Base-by-base conservation (phyloP, 139 green algal genomes). In the Chlorella sp. region DNA sequence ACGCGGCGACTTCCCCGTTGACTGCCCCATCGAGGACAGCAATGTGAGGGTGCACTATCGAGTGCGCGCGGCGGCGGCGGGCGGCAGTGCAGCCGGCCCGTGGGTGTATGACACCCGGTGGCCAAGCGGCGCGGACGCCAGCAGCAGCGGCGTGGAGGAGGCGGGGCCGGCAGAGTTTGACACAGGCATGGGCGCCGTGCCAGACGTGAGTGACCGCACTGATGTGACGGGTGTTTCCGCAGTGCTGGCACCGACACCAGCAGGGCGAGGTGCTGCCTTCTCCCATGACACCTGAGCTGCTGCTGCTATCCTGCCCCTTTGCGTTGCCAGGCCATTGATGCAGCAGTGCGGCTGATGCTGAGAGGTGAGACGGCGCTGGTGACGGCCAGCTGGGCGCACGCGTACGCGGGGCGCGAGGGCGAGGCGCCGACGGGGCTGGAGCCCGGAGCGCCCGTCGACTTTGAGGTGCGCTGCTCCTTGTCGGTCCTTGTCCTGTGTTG, bases 11-110 rank as follows among this genome's bases (percentile, higher is more conserved):
- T 97, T 97, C 70, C 92, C 92, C 36, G 74, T 90, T 6, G 92
- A 95, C 81, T 95, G 90, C 83, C 91, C 92, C 21, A 56, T 97
- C 41, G 63, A 96, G 25, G 92, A 97, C 86, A 93, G 84, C 41
- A 71, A 63, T 17, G 86, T 95, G 33, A 40, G 66, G 15, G 45
- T 93, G 41, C 89, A 92, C 74, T 92, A 83, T 76, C 19, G 31
- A 29, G 60, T 42, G 46, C 41, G 19, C 38, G 56, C 72, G 25
- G 25, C 40, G 5, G 41, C 17, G 2, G 27, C 17, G 36, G 35
- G 38, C 5, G 48, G 21, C 21, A 72, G 8, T 27, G 50, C 14
- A 17, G 3, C 15, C 17, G 42, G 23, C 36, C 31, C n/a, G 2
- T 59, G 33, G 60, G 46, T 62, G 53, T 62, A 62, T n/a, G 8